Evolutionary conservation across 1,284 basidiomycete species (phyloP), one percentile per base, ranked within the genome.

Genomic region (Trichosporon sp.): DNA sequence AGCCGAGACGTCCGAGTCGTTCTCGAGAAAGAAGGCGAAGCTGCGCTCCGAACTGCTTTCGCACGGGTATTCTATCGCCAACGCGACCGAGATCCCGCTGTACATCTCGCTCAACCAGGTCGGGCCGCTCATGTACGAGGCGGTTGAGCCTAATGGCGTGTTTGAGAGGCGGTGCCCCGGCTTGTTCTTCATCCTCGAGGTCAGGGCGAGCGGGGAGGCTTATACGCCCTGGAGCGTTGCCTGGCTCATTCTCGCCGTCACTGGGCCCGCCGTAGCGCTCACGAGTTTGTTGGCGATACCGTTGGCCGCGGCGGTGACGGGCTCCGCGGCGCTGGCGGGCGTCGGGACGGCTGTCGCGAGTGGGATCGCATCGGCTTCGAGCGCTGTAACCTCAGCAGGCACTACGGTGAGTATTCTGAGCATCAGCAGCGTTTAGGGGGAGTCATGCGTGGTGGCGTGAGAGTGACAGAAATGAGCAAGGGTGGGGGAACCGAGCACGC

Each of bases 91-190:
- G 56, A 57, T 57, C 16, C 56, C 56, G 21, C 56, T 57, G 4
- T 57, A 57, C 56, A 57, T 57, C 11, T 57, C 56, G 32, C 56
- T 57, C 3, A 57, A 57, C 56, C 56, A 57, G 33, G 32, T 57
- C 33, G 56, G 56, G 9, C 56, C 56, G 19, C 56, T 57, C 2
- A 57, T 57, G 56, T 57, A 57, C 32, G 56, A 57, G 19, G 56
- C 56, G 3, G 56, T 57, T 13, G 32, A 33, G 32, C 56, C 56
- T 10, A 57, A 57, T 14, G 32, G 32, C 16, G 56, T 57, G 11
- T 57, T 57, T 7, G 56, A 57, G 56, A 19, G 56, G 2, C 56
- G 56, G 5, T n/a, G 9, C 3, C 56, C 56, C 2, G 56, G 56
- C 2, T 33, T 57, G 1, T 57, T 34, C 56, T 57, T 57, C 56